These are phyloP conservation scores for Cadophora sp. DNA, from an alignment of 2,329 filamentous ascomycete species.

Conservation along the genomic window DNA sequence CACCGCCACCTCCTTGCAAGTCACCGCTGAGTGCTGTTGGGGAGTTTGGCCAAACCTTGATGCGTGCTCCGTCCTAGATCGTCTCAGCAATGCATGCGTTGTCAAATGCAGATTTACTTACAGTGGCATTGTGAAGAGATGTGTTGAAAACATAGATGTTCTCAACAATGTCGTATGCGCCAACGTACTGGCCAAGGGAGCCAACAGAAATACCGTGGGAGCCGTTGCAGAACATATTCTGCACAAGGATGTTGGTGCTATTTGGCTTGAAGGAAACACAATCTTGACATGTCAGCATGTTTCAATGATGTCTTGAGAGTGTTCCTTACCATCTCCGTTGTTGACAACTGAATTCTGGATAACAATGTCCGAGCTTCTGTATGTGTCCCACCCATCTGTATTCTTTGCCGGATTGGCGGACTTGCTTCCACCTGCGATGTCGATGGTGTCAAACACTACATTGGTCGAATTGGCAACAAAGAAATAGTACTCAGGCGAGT, in stretches of 20 bases:
- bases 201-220: conserved; percentile 78
- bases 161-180: conserved; percentile 69
- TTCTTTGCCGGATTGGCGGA: conserved; percentile 65
- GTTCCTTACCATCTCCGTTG: conserved; percentile 61
- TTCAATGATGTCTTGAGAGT: not conserved
- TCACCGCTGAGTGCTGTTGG: conserved; percentile 61
- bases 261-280: conserved; percentile 80
- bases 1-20: conserved; percentile 70
- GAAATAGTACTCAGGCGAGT: conserved; percentile 66
- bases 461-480: conserved; percentile 70
- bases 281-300: conserved; percentile 48
- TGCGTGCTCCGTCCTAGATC: conserved; percentile 67
- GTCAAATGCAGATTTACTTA: conserved; percentile 36
- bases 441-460: conserved; percentile 67
- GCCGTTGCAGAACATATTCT: conserved; percentile 71
- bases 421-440: conserved; percentile 61
- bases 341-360: conserved; percentile 71
- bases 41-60: conserved; percentile 72
- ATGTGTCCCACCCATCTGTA: conserved; percentile 71
- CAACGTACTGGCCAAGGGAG: conserved; percentile 69
- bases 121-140: conserved; percentile 60
- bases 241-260: conserved; percentile 70
- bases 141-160: conserved; percentile 71
- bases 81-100: conserved; percentile 45
- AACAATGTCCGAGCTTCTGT: conserved; percentile 65